Percentiles rank a stretch among this genome's conserved stretches.
These are phyloP conservation scores for Didymella keratinophila DNA, from an alignment of 2,329 filamentous ascomycete genomes.

Conservation along the genomic window DNA sequence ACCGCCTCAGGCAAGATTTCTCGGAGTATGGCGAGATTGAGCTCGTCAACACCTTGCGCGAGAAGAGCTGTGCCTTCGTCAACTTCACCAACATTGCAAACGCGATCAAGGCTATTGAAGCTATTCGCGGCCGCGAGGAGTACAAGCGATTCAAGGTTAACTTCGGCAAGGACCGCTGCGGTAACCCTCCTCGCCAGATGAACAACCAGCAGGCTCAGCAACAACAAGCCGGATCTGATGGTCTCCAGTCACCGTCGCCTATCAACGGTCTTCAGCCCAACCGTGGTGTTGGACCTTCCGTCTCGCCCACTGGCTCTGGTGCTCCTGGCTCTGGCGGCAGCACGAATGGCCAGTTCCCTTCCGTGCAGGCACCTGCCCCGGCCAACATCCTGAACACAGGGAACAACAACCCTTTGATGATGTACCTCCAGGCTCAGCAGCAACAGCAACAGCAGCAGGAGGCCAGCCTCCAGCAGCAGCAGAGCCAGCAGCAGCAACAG, in stretches of 20 bases:
- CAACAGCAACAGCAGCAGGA: slow-evolving; percentile 51
- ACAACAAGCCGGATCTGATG: slow-evolving; percentile 71
- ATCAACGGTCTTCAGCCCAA: slow-evolving; percentile 66
- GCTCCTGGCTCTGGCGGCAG: slow-evolving; percentile 63
- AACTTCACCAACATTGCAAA: slow-evolving; percentile 99
- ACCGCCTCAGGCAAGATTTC: slow-evolving; percentile 94
- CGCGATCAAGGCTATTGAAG: slow-evolving; percentile 98
- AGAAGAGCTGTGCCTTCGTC: slow-evolving; percentile 99
- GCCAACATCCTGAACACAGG: slow-evolving; percentile 80
- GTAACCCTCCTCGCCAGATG: slow-evolving; percentile 91
- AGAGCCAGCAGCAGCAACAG: slow-evolving; percentile 35
- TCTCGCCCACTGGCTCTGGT: slow-evolving; percentile 66
- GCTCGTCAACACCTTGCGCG: slow-evolving; percentile 91
- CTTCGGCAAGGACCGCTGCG: slow-evolving; percentile 98
- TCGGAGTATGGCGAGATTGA: slow-evolving; percentile 98
- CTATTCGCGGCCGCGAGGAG: slow-evolving; percentile 90
- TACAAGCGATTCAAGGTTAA: slow-evolving; percentile 99
- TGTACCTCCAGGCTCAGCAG: slow-evolving; percentile 81
- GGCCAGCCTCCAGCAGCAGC: slow-evolving; percentile 31
- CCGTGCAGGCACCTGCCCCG: slow-evolving; percentile 69
- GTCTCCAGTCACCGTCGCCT: slow-evolving; percentile 63
- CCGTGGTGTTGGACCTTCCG: slow-evolving; percentile 62
- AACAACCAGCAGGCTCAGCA: slow-evolving; percentile 66
- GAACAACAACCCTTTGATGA: slow-evolving; percentile 84
- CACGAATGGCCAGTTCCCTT: slow-evolving; percentile 66